Evolutionary conservation across 345 rosid genomes (phyloP), one percentile per base, ranked within the genome.

Genomic region (Citrus trifoliata): DNA sequence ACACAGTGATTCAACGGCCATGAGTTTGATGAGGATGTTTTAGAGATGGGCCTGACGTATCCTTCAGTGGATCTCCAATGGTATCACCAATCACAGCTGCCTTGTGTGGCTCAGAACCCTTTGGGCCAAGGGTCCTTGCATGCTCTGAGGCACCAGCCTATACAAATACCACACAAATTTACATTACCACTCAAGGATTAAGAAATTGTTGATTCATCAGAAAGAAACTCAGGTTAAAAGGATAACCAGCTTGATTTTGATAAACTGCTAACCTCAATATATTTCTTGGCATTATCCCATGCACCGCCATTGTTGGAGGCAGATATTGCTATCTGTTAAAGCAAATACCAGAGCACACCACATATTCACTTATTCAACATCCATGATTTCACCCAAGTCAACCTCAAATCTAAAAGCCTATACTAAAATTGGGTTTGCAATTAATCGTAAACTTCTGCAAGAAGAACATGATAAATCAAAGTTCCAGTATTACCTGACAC

Each of bases 1-100:
- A 91, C 53, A 91, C 95, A 91, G 95, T 25, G 95, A 91, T 78
- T 91, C 95, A 0, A 91, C 93, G 0, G 93, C 95, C 95, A 91
- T 91, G 21, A 91, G 91, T 80, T 91, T 91, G 84, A 91, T 91
- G 61, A 91, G 84, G 78, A 91, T 91, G 86, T 89, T 91, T n/a
- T 2, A 91, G 90, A 2, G 95, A 91, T 13, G 95, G 95, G 16
- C 95, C 95, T 9, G 95, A 91, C 42, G 93, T 91, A 73, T 89
- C 93, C 87, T 91, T 91, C 79, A 91, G 82, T 10, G 95, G 95
- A 74, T 91, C 95, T 22, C 95, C 95, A 32, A 91, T 80, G 8
- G 93, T 91, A 87, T 91, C 91, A 0, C 95, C 91, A 7, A 91
- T 89, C 4, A 91, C 95, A 14, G 91, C 91, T 59, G 93, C 95